Base-by-base conservation (phyloP, 2,329 filamentous ascomycete genomes). In the Karstenula rhodostoma region DNA sequence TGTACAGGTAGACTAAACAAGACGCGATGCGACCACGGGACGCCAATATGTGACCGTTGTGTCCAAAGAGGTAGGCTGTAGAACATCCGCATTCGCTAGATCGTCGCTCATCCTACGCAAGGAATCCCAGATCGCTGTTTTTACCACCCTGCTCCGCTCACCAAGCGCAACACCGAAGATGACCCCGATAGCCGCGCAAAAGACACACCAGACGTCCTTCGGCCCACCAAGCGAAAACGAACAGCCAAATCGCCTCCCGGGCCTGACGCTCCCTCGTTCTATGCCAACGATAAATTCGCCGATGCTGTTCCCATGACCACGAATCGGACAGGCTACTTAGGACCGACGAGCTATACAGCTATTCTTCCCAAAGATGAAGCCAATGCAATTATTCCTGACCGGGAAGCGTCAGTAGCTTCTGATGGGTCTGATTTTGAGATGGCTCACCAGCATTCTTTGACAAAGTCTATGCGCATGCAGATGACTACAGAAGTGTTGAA, bases 91-190 rank as follows among this genome's bases (percentile, higher is more conserved):
- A 44, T 10, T 32, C n/a, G 25, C 15, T n/a, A 9, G 10, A 32
- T 22, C 37, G 4, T 12, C 27, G 25, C 25, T 54, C 51, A 54
- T 33, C 12, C 37, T 35, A 5, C 2, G 6, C 25, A 12, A 54
- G 52, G 52, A 27, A 74, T 76, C 13, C 64, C 70, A 46, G 72
- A 76, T 1, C 63, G 67, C 15, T 77, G 74, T 52, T 74, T 74
- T 61, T 76, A 77, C 57, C 73, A 76, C 59, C 74, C 74, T 25
- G 73, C 74, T 13, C 74, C 74, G 29, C 64, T 77, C 19, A 77
- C 73, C n/a, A 76, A 70, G 42, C 69, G 68, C 22, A 65, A 61
- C 13, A 47, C 47, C 29, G 51, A 57, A 17, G 60, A 62, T 46
- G 65, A 64, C 32, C 53, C 59, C 59, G 59, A n/a, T 35, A 29